These are phyloP conservation scores for Pythium volutum DNA, from an alignment of 352 stramenopile genomes.

Conservation along the genomic window DNA sequence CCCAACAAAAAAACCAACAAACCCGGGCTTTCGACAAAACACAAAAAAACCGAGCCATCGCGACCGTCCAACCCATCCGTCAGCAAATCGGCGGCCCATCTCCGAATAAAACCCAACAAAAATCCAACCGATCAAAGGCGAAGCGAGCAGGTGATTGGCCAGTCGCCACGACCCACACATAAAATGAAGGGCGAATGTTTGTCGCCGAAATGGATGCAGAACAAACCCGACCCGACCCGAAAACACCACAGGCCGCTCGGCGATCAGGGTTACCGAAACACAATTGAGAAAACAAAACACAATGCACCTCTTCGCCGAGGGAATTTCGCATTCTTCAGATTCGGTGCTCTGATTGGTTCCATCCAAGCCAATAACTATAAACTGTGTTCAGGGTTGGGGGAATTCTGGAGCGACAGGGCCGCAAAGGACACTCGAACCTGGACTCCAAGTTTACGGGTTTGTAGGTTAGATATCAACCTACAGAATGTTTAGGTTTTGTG, in stretches of 20 bases:
- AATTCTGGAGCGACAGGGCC: slow-evolving; percentile 11
- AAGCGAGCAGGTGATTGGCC: slow-evolving; percentile 10
- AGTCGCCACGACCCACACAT: neutral
- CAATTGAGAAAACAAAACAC: neutral
- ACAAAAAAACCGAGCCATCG: neutral
- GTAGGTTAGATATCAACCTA: slow-evolving; percentile 2
- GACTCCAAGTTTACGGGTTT: neutral
- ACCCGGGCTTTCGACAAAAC: neutral
- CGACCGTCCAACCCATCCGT: slow-evolving; percentile 1
- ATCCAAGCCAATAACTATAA: neutral
- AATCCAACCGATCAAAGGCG: neutral
- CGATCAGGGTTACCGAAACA: slow-evolving; percentile 21
- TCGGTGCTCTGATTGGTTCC: slow-evolving; percentile 15
- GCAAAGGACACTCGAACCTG: slow-evolving; percentile 2
- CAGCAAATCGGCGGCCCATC: slow-evolving; percentile 4
- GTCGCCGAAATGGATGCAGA: slow-evolving; percentile 1
- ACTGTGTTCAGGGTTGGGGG: slow-evolving; percentile 14
- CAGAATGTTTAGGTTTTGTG: neutral
- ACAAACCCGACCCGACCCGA: slow-evolving; percentile 13
- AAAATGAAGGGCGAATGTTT: slow-evolving; percentile 6
- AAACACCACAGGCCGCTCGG: slow-evolving; percentile 3
- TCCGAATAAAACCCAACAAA: slow-evolving; percentile 13
- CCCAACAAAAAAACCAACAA: slow-evolving; percentile 25
- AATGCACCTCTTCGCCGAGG: slow-evolving; percentile 2
- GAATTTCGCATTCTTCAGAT: slow-evolving; percentile 7